phyloP scores from a whole-genome alignment of 2,329 filamentous ascomycete species.

The Botrytis tulipae region DNA sequence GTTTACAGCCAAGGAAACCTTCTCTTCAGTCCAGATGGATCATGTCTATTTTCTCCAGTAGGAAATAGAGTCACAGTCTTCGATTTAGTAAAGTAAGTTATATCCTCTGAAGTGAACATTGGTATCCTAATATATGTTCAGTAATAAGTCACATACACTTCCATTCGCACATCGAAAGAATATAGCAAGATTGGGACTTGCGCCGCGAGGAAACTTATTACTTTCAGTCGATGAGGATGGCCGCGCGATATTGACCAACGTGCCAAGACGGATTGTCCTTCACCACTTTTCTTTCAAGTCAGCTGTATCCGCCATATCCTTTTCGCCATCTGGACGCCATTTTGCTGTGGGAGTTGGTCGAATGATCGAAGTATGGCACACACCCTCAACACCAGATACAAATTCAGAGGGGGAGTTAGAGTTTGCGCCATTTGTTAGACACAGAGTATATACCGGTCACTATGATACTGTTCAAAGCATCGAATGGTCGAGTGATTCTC shows the following conservation, averaged over 20 bases:
- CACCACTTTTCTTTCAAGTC: constrained; percentile 95
- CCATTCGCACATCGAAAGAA: constrained; percentile 93
- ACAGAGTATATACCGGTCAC: constrained; percentile 83
- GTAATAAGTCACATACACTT: constrained; percentile 83
- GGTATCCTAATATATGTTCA: constrained; percentile 38
- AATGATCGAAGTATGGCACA: constrained; percentile 93
- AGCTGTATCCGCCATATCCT: constrained; percentile 78
- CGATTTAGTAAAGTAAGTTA: constrained; percentile 81
- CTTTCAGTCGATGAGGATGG: constrained; percentile 94
- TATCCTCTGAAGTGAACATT: not conserved
- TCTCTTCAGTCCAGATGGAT: constrained; percentile 93
- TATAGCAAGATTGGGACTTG: constrained; percentile 82
- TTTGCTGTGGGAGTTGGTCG: constrained; percentile 88
- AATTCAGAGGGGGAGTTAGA: constrained; percentile 79
- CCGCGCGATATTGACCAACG: constrained; percentile 87
- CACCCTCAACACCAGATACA: constrained; percentile 82
- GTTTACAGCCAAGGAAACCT: constrained; percentile 98
- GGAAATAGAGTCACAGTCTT: constrained; percentile 96
- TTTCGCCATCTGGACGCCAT: constrained; percentile 85
- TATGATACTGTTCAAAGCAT: constrained; percentile 84
- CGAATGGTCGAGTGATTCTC: constrained; percentile 93
- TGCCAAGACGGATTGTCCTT: constrained; percentile 78
- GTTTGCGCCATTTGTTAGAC: constrained; percentile 89
- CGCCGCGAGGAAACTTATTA: constrained; percentile 86
- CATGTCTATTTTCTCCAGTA: constrained; percentile 90